Evolutionary conservation across 129 eudicot genomes (phyloP), one percentile per base, ranked within the genome.

Genomic region (Flaveria brownii): DNA sequence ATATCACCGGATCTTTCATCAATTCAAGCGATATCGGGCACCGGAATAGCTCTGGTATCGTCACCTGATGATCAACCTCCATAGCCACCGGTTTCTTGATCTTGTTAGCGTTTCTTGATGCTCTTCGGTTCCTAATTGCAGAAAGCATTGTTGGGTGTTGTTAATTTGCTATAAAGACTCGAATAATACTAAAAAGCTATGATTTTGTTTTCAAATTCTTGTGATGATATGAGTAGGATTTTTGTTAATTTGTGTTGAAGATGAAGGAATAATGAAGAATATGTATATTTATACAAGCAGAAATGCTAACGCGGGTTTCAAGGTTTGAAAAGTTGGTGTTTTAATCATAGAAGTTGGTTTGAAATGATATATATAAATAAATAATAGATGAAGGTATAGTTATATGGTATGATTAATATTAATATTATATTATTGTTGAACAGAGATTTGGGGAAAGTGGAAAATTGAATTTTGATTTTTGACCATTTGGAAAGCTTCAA

Each of bases 1-100:
- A 77, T 17, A 85, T 84, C 46, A 88, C 93, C 57, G 93, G 93
- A 80, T 88, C 90, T 75, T 84, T 88, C 94, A 88, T 86, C 85
- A 88, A 67, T 2, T 88, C 92, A 0, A 85, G 71, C 5, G 92
- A 85, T 65, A 88, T 88, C 30, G 93, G 94, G 12, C 94, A 88
- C 63, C 71, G 80, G 54, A 84, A 88, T 74, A 84, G 83, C 39
- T 30, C 75, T 1, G 95, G 95, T 12, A 82, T 52, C 33, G 72
- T 61, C 50, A 89, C 30, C 71, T 0, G 22, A 57, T 57, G 25
- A 61, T 84, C 88, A 70, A 82, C 18, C 77, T 39, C 77, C 0
- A 80, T n/a, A 18, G 43, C 60, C 72, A 72, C 72, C 51, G 57
- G 70, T 9, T 85, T 76, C 79, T 82, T 85, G 75, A 74, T 74